These are phyloP conservation scores for Deuterostichococcus epilithicus DNA, from an alignment of 139 green algal species.

Conservation along the genomic window DNA sequence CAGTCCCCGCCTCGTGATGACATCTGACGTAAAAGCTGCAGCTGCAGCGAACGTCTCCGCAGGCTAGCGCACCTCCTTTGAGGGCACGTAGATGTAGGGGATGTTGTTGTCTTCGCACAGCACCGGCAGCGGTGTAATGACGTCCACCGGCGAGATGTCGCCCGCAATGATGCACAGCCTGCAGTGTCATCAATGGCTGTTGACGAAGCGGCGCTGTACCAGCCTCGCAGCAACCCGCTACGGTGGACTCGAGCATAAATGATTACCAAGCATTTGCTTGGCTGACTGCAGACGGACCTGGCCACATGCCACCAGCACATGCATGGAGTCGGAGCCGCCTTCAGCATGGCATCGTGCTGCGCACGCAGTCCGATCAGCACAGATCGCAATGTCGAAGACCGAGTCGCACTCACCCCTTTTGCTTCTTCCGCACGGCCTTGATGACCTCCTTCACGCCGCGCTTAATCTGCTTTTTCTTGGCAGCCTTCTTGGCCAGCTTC, in stretches of 20 bases:
- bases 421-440: slow-evolving; percentile 91
- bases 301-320: neutral
- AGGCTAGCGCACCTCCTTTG: slow-evolving; percentile 70
- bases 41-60: slow-evolving; percentile 1
- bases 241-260: no score
- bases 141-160: slow-evolving; percentile 97
- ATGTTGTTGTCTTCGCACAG: slow-evolving; percentile 93
- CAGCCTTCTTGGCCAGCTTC: slow-evolving; percentile 89
- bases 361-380: neutral
- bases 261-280: no score
- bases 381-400: neutral
- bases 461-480: slow-evolving; percentile 94
- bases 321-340: neutral
- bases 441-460: slow-evolving; percentile 98
- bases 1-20: no score
- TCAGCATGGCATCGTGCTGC: neutral
- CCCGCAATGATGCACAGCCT: slow-evolving; percentile 93
- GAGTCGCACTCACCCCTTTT: slow-evolving; percentile 70
- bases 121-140: slow-evolving; percentile 94
- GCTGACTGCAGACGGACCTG: no score
- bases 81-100: slow-evolving; percentile 96
- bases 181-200: slow-evolving; percentile 6
- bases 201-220: neutral
- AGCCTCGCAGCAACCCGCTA: neutral
- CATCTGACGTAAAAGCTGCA: neutral